These are phyloP conservation scores for Trametes polyzona DNA, from an alignment of 1,284 basidiomycete species.

Conservation along the genomic window DNA sequence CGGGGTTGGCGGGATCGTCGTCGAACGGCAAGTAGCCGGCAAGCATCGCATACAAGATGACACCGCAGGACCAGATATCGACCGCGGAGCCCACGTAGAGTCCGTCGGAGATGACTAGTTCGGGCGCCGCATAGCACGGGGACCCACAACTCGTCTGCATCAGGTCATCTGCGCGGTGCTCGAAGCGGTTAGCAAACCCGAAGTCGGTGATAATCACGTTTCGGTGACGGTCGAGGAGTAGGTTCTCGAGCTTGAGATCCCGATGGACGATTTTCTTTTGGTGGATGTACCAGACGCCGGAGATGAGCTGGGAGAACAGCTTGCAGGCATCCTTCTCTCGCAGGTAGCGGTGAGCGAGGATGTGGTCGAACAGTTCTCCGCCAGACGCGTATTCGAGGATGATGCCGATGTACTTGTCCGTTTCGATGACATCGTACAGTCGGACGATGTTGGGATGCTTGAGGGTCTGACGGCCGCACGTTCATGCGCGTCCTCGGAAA, in stretches of 20 bases:
- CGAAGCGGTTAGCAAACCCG: constrained; percentile 98
- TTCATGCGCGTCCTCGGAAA: constrained; percentile 13
- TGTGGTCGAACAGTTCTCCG: constrained; percentile 99
- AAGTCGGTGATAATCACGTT: constrained; percentile 99
- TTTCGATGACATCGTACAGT: constrained; percentile 98
- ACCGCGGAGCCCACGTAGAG: constrained; percentile 98
- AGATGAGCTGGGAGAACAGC: constrained; percentile 98
- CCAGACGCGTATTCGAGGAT: constrained; percentile 98
- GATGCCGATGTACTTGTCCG: constrained; percentile 99
- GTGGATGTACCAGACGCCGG: constrained; percentile 98
- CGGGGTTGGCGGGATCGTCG: constrained; percentile 98
- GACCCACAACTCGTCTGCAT: constrained; percentile 99
- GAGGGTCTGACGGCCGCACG: constrained; percentile 63
- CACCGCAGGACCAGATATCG: constrained; percentile 99
- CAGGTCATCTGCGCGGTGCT: constrained; percentile 88
- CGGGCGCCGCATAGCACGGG: constrained; percentile 98
- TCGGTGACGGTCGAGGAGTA: constrained; percentile 94
- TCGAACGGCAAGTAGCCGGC: constrained; percentile 99
- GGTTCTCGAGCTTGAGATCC: constrained; percentile 98
- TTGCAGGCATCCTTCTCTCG: constrained; percentile 95
- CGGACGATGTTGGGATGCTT: constrained; percentile 99
- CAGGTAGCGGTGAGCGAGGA: constrained; percentile 96
- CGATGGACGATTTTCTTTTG: constrained; percentile 99
- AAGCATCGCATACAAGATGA: constrained; percentile 99
- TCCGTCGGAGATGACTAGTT: constrained; percentile 98